Base-by-base conservation (phyloP, 345 rosid genomes). In the Salix udensis region DNA sequence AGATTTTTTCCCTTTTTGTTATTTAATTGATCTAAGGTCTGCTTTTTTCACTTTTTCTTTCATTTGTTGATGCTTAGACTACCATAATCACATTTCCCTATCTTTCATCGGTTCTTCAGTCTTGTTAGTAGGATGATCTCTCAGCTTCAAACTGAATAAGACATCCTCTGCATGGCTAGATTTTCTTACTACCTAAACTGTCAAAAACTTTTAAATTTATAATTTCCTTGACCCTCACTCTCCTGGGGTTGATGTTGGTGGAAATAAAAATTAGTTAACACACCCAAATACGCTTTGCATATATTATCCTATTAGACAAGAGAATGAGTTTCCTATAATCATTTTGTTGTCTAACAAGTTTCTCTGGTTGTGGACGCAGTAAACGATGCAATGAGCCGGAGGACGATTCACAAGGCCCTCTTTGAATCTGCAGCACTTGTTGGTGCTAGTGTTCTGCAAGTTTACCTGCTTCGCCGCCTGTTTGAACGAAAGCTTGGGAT, bases 331-430 rank as follows among this genome's bases (percentile, higher is more conserved):
- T 21, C 7, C 71, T 34, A 4, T 28, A 2, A 13, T 66, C 28
- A 15, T 7, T 18, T 40, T 67, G 4, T 65, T 30, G 19, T 7
- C 60, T 75, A 67, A 70, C 55, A 26, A 21, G 53, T 71, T 5
- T 76, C 71, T 5, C 9, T 76, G 62, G 8, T 75, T 74, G 50
- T 73, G 64, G 73, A 24, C 76, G 83, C 96, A 91, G 96, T 88
- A 78, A 89, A 89, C 34, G 93, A 91, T 39, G 85, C 82, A 69
- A 91, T 85, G 93, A 78, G 90, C 65, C 55, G 55, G 21, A 87
- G 91, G 83, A 89, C 96, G 28, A 64, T 89, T 39, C 88, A 91
- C 75, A 91, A 89, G 85, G 96, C 93, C 55, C 48, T 88, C 15
- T 85, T 78, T 11, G 93, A 91, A 82, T 91, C 96, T 5, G 80